These are phyloP conservation scores for Neurospora terricola DNA, from an alignment of 495 filamentous ascomycete species.

Conservation along the genomic window DNA sequence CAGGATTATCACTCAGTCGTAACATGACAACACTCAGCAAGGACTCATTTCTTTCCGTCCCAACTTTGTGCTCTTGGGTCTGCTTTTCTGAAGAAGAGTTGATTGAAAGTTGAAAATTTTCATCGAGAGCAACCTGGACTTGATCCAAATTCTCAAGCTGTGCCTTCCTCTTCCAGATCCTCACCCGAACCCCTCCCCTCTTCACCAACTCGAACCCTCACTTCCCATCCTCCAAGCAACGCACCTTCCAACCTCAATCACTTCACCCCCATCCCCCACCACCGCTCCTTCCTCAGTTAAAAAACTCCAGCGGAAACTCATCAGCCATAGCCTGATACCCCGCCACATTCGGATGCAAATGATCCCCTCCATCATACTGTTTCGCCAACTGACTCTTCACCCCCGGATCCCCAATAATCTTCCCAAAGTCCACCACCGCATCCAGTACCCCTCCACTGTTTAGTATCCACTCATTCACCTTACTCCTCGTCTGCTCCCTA, in stretches of 20 bases:
- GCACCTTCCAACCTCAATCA: background rate
- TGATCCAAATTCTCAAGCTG: background rate
- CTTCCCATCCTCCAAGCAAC: background rate
- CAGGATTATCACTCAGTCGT: background rate
- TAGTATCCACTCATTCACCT: conserved; percentile 56
- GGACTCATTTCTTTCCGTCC: background rate
- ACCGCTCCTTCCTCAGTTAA: conserved; percentile 14
- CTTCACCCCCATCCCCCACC: background rate
- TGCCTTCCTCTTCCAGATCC: background rate
- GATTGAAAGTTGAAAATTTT: background rate
- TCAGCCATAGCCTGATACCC: conserved; percentile 55
- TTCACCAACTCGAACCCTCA: background rate
- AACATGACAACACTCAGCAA: background rate
- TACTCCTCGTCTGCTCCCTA: conserved; percentile 46
- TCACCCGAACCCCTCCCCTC: background rate
- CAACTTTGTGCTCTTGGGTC: background rate
- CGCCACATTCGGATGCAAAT: conserved; percentile 58
- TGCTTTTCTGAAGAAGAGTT: background rate
- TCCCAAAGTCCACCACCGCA: conserved; percentile 54
- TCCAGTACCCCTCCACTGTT: conserved; percentile 45
- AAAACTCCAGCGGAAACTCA: conserved; percentile 48
- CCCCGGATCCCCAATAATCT: conserved; percentile 41
- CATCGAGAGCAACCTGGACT: background rate
- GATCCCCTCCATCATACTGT: conserved; percentile 57
- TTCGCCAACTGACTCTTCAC: conserved; percentile 32